Evolutionary conservation across 139 green algal genomes (phyloP).

Genomic region (Spirogloea muscicola): DNA sequence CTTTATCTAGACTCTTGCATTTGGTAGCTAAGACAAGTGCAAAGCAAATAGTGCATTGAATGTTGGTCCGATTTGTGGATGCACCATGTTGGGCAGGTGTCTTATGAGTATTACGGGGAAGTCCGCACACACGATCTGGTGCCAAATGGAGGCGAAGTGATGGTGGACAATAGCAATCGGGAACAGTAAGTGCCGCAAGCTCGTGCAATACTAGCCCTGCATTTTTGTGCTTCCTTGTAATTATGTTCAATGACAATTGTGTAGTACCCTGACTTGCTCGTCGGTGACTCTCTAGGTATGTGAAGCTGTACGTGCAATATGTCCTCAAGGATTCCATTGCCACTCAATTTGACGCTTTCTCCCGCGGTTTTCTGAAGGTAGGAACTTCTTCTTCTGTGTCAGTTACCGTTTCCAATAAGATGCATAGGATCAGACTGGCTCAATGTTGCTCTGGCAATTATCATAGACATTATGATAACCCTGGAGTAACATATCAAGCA

Average conservation of each 20-base stretch:
- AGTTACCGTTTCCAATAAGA: background rate
- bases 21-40: background rate
- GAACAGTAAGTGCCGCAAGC: slow-evolving; percentile 52
- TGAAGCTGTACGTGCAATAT: slow-evolving; percentile 54
- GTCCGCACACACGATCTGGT: slow-evolving; percentile 4
- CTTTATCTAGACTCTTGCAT: background rate
- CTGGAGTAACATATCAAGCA: too few relatives aligned
- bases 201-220: background rate
- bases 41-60: background rate
- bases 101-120: slow-evolving; percentile 28
- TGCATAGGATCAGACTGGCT: background rate
- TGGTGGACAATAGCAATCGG: slow-evolving; percentile 62
- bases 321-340: slow-evolving; percentile 54
- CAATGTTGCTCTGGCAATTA: background rate
- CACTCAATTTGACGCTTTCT: slow-evolving; percentile 72
- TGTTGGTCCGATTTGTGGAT: background rate
- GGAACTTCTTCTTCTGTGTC: background rate
- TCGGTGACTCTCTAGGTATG: background rate
- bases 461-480: background rate
- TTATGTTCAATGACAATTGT: background rate
- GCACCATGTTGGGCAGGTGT: slow-evolving; percentile 10
- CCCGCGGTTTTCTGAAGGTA: slow-evolving; percentile 46
- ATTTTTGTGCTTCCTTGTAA: background rate
- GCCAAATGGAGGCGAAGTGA: background rate
- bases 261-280: background rate